phyloP scores from a whole-genome alignment of 2,329 filamentous ascomycete species.

The Ilyonectria sp. region DNA sequence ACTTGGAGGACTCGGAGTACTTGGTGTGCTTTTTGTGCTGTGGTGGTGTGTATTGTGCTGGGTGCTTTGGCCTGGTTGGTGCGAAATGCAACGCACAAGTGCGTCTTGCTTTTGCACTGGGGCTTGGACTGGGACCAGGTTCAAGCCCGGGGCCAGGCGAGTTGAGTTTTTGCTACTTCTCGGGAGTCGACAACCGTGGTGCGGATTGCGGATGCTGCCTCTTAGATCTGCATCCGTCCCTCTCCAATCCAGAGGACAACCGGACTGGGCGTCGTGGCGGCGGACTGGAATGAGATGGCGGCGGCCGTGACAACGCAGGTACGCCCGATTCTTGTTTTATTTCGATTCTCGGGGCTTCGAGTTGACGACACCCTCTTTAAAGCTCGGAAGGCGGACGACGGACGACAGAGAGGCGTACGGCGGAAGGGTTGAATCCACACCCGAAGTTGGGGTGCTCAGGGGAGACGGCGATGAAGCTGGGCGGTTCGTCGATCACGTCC shows the following conservation, averaged over 20 bases:
- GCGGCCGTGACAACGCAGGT: slow-evolving; percentile 17
- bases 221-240: not conserved
- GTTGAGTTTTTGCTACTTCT: not conserved
- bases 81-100: not conserved
- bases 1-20: no score
- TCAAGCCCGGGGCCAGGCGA: not conserved
- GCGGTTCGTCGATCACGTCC: not conserved
- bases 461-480: not conserved
- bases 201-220: no score
- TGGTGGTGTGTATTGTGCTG: no score
- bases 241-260: not conserved
- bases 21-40: no score
- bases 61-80: no score
- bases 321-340: slow-evolving; percentile 2
- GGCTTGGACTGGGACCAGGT: not conserved
- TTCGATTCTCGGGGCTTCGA: not conserved
- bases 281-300: slow-evolving; percentile 21
- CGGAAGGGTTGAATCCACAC: not conserved
- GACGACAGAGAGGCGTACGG: no score
- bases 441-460: not conserved
- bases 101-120: not conserved
- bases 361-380: no score
- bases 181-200: not conserved
- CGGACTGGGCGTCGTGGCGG: slow-evolving; percentile 11
- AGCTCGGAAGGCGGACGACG: no score